Evolutionary conservation across 2,329 filamentous ascomycete genomes (phyloP), one percentile per base, ranked within the genome.

Genomic region (Gaeumannomyces tritici): DNA sequence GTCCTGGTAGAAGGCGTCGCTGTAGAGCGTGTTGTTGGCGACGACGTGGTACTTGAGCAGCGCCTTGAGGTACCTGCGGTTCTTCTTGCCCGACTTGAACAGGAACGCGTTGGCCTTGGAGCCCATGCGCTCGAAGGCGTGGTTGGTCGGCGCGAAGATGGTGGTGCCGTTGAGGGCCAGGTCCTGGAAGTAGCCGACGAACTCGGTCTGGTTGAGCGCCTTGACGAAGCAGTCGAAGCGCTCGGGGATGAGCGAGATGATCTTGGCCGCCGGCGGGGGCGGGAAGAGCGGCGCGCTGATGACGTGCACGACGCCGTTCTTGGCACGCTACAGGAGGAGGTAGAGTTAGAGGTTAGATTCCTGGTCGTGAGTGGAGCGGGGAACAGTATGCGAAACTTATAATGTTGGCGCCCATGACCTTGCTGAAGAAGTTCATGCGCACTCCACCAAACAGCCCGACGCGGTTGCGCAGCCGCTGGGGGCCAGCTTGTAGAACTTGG

Each of bases 271-370:
- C 29, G 78, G 76, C 1, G 89, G 87, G 0, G 92, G 93, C 3
- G 91, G 91, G 11, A 93, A 69, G n/a, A 96, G 81, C 62, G 95
- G 78, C 65, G 79, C 80, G 76, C 92, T 85, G 62, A 96, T 76
- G 57, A 83, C 89, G 73, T 96, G 92, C 66, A 96, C 84, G 54
- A 95, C 80, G 55, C 93, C 92, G 70, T 96, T 96, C 65, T 84
- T 87, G 55, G 86, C 88, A 70, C 83, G 81, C 86, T 89, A n/a
- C n/a, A 18, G 13, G 13, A 12, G 33, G 26, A 18, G 9, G 9
- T 9, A n/a, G 35, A 9, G n/a, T n/a, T n/a, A n/a, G 28, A 11
- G 59, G 26, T 60, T 55, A 29, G 26, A 18, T 3, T 11, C 18
- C 13, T 9, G 1, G 0, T 26, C 15, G 21, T 24, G 18, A 24